These are phyloP conservation scores for Herpomyces periplanetae DNA, from an alignment of 2,329 filamentous ascomycete genomes.

Conservation along the genomic window DNA sequence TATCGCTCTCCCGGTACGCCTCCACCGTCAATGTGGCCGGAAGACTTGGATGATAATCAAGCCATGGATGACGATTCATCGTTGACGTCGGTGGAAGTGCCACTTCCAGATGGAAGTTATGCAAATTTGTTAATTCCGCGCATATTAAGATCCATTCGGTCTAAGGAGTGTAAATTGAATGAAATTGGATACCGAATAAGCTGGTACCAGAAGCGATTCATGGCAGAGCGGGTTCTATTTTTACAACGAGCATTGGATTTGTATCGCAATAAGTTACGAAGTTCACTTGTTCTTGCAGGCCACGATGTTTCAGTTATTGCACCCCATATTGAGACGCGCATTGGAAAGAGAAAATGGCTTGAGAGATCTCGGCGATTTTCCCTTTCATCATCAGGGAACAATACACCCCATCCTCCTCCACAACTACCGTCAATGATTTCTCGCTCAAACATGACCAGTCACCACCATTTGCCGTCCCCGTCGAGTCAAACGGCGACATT, in stretches of 20 bases:
- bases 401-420: too few relatives aligned
- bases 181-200: conserved; percentile 81
- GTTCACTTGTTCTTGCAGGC: conserved; percentile 34
- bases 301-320: conserved; percentile 32
- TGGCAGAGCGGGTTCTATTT: conserved; percentile 50
- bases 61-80: conserved; percentile 7
- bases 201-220: conserved; percentile 75
- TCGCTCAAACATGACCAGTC: too few relatives aligned
- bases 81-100: conserved; percentile 17
- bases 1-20: conserved; percentile 8
- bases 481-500: too few relatives aligned
- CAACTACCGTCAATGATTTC: too few relatives aligned
- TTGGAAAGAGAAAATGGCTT: conserved; percentile 28
- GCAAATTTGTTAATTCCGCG: conserved; percentile 32
- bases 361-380: too few relatives aligned
- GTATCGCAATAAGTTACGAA: conserved; percentile 64
- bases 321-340: conserved; percentile 55
- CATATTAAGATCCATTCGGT: conserved; percentile 24
- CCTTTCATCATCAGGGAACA: too few relatives aligned
- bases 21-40: conserved; percentile 8
- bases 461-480: too few relatives aligned
- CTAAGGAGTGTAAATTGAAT: conserved; percentile 60
- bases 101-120: conserved; percentile 23
- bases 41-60: conserved; percentile 11
- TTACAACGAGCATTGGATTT: conserved; percentile 85